phyloP scores from a whole-genome alignment of 805 yeast species.

The Wickerhamiella siamensis region DNA sequence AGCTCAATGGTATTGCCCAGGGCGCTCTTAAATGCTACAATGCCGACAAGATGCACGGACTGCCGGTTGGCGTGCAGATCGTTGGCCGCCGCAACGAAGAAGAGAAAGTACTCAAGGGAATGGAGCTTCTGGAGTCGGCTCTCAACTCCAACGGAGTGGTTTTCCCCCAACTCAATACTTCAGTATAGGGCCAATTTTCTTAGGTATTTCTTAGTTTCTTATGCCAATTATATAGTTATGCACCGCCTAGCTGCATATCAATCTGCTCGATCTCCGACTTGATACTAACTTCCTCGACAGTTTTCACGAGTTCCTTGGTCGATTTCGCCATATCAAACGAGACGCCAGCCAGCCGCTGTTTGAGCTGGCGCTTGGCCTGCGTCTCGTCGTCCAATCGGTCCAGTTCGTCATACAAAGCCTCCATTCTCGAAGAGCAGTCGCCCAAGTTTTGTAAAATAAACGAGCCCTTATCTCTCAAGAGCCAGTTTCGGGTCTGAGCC shows the following conservation, averaged over 20 bases:
- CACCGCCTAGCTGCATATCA: conserved; percentile 35
- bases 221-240: too few species aligned
- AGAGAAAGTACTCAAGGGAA: conserved; percentile 41
- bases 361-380: conserved; percentile 66
- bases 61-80: conserved; percentile 53
- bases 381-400: conserved; percentile 24
- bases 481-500: conserved; percentile 75
- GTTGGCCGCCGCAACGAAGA: conserved; percentile 48
- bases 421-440: conserved; percentile 79
- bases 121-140: conserved; percentile 27
- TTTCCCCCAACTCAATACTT: not conserved
- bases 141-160: not conserved
- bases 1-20: conserved; percentile 30
- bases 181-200: not conserved
- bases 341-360: conserved; percentile 88
- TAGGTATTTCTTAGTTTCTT: too few species aligned
- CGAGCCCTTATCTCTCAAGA: conserved; percentile 75
- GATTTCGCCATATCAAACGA: conserved; percentile 94
- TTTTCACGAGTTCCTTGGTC: conserved; percentile 88
- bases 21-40: conserved; percentile 35
- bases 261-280: conserved; percentile 73
- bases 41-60: conserved; percentile 39
- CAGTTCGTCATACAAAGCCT: conserved; percentile 40
- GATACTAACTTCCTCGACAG: conserved; percentile 87
- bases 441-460: conserved; percentile 80